Evolutionary conservation across 2,329 filamentous ascomycete genomes (phyloP).

Genomic region (Fusarium longipes): DNA sequence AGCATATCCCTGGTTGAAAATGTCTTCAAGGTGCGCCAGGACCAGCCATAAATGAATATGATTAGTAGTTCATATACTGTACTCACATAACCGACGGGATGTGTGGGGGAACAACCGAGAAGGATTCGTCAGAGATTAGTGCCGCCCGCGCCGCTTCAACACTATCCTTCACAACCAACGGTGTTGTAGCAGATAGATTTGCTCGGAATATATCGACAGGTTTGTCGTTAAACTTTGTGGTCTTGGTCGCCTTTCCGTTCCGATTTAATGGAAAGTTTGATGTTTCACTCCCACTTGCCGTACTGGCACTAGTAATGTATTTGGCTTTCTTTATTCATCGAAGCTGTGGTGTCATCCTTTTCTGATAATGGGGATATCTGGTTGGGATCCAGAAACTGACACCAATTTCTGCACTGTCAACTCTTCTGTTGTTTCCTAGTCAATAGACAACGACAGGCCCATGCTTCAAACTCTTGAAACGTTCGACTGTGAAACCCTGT

Average conservation of each 20-base stretch:
- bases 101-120: slow-evolving; percentile 37
- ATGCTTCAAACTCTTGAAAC: slow-evolving; percentile 42
- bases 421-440: slow-evolving; percentile 31
- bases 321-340: background rate
- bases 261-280: background rate
- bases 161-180: slow-evolving; percentile 29
- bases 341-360: background rate
- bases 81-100: slow-evolving; percentile 14
- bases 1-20: slow-evolving; percentile 26
- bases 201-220: slow-evolving; percentile 18
- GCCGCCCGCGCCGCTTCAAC: slow-evolving; percentile 12
- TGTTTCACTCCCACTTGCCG: slow-evolving; percentile 13
- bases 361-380: slow-evolving; percentile 4
- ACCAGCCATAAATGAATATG: slow-evolving; percentile 14
- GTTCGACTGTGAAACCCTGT: slow-evolving; percentile 30
- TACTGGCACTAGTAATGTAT: slow-evolving; percentile 1
- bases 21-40: slow-evolving; percentile 2
- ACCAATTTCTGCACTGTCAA: slow-evolving; percentile 7
- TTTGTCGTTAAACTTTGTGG: background rate
- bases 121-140: slow-evolving; percentile 8
- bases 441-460: slow-evolving; percentile 18
- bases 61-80: slow-evolving; percentile 9
- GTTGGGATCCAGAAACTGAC: background rate
- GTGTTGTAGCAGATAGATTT: slow-evolving; percentile 18
- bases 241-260: slow-evolving; percentile 6